phyloP scores from a whole-genome alignment of 2,329 filamentous ascomycete species.

The Pestalotiopsis sp. region DNA sequence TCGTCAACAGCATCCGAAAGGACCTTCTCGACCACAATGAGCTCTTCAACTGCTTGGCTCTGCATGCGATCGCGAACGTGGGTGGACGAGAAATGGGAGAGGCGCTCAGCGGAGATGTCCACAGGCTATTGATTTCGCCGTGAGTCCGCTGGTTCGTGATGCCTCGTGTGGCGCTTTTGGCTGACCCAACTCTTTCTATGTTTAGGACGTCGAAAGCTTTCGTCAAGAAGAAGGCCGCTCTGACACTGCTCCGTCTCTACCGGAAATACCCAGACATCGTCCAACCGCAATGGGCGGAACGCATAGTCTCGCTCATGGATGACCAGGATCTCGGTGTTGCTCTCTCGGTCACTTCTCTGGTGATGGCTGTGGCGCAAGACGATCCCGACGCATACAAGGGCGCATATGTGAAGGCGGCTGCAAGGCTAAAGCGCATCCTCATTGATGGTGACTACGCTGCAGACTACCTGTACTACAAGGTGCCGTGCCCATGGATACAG shows the following conservation, averaged over 20 bases:
- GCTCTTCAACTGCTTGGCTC: conserved; percentile 92
- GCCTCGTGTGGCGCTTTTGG: neutral
- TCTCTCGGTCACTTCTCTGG: conserved; percentile 90
- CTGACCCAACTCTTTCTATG: neutral
- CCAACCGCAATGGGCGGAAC: conserved; percentile 94
- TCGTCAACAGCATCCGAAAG: conserved; percentile 98
- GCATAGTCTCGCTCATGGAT: conserved; percentile 99
- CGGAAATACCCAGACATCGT: conserved; percentile 93
- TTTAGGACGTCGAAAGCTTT: conserved; percentile 80
- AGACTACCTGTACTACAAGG: conserved; percentile 98
- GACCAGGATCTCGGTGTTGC: conserved; percentile 92
- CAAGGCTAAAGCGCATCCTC: conserved; percentile 84
- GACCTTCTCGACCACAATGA: conserved; percentile 94
- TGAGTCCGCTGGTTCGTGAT: conserved; percentile 47
- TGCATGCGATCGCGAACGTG: conserved; percentile 98
- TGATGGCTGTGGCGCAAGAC: conserved; percentile 94
- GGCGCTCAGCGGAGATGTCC: conserved; percentile 87
- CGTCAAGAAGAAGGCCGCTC: conserved; percentile 97
- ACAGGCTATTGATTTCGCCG: conserved; percentile 92
- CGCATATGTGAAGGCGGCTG: conserved; percentile 91
- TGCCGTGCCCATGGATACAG: conserved; percentile 98
- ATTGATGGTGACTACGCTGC: conserved; percentile 86
- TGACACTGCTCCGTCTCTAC: conserved; percentile 90
- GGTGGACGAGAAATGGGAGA: conserved; percentile 97
- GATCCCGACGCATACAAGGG: conserved; percentile 93